phyloP scores from a whole-genome alignment of 768 basidiomycete genomes.

The Amanita brunnescens region DNA sequence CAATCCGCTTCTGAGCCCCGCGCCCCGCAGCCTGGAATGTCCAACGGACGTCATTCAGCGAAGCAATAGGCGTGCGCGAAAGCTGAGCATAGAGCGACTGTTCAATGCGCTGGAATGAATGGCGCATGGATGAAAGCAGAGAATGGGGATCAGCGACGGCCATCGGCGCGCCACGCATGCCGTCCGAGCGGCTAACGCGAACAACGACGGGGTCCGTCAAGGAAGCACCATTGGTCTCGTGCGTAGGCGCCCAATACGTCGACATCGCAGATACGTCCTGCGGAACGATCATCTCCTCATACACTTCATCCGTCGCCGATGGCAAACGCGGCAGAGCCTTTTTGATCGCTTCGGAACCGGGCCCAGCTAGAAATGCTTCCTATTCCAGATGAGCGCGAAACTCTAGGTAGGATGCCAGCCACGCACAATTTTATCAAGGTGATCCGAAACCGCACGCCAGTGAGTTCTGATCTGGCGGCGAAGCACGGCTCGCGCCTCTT shows the following conservation, averaged over 20 bases:
- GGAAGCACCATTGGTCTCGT: not conserved
- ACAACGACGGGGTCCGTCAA: not conserved
- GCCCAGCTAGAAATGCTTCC: slow-evolving; percentile 33
- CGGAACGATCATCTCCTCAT: slow-evolving; percentile 23
- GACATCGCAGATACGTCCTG: slow-evolving; percentile 9
- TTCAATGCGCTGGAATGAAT: slow-evolving; percentile 50
- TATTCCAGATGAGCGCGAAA: slow-evolving; percentile 13
- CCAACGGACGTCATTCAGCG: slow-evolving; percentile 56
- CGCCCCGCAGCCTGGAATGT: slow-evolving; percentile 43
- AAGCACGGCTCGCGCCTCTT: slow-evolving; percentile 39
- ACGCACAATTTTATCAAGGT: slow-evolving; percentile 53
- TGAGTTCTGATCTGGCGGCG: slow-evolving; percentile 52
- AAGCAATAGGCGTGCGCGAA: slow-evolving; percentile 30
- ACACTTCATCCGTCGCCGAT: slow-evolving; percentile 40
- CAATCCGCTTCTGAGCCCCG: slow-evolving; percentile 45
- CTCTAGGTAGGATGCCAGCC: not conserved
- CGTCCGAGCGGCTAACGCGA: not conserved
- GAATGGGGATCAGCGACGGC: not conserved
- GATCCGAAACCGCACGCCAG: slow-evolving; percentile 58
- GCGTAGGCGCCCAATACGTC: slow-evolving; percentile 1
- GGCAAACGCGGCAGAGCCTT: slow-evolving; percentile 57
- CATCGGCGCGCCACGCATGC: not conserved
- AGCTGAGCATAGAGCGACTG: slow-evolving; percentile 52
- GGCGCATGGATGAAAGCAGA: slow-evolving; percentile 41
- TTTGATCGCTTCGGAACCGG: slow-evolving; percentile 19